phyloP scores from a whole-genome alignment of 371 early-diverging fungal species.

The Mortierella sp. region DNA sequence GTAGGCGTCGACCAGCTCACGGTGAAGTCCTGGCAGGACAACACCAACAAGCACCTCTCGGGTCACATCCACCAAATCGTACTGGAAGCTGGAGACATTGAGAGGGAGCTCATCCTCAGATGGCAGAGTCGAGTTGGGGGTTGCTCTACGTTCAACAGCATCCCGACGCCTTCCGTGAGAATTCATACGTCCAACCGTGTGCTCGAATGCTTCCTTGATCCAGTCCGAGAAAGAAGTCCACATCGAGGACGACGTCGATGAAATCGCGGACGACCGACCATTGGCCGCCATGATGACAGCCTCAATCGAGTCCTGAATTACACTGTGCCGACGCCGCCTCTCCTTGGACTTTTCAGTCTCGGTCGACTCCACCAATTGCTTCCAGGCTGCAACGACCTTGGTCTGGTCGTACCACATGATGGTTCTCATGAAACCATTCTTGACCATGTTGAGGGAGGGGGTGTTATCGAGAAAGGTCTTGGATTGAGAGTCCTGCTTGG shows the following conservation, averaged over 20 bases:
- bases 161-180: not conserved
- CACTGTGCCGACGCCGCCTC: slow-evolving; percentile 9
- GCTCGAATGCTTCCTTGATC: slow-evolving; percentile 2
- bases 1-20: slow-evolving; percentile 41
- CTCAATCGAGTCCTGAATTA: slow-evolving; percentile 19
- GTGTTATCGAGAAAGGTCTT: slow-evolving; percentile 36
- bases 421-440: slow-evolving; percentile 24
- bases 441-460: slow-evolving; percentile 33
- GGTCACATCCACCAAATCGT: slow-evolving; percentile 54
- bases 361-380: slow-evolving; percentile 26
- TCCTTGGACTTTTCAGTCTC: slow-evolving; percentile 20
- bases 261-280: not conserved
- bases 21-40: slow-evolving; percentile 42
- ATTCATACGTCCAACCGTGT: not conserved
- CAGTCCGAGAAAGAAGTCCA: slow-evolving; percentile 5
- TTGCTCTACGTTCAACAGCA: not conserved
- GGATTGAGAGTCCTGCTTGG: slow-evolving; percentile 40
- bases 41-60: slow-evolving; percentile 40
- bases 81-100: slow-evolving; percentile 41
- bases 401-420: slow-evolving; percentile 36
- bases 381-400: slow-evolving; percentile 34
- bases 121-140: not conserved
- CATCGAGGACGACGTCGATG: not conserved
- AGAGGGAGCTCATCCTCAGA: slow-evolving; percentile 12
- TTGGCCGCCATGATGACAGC: slow-evolving; percentile 4